These are phyloP conservation scores for Apiospora kogelbergensis DNA, from an alignment of 2,329 filamentous ascomycete genomes.

Conservation along the genomic window DNA sequence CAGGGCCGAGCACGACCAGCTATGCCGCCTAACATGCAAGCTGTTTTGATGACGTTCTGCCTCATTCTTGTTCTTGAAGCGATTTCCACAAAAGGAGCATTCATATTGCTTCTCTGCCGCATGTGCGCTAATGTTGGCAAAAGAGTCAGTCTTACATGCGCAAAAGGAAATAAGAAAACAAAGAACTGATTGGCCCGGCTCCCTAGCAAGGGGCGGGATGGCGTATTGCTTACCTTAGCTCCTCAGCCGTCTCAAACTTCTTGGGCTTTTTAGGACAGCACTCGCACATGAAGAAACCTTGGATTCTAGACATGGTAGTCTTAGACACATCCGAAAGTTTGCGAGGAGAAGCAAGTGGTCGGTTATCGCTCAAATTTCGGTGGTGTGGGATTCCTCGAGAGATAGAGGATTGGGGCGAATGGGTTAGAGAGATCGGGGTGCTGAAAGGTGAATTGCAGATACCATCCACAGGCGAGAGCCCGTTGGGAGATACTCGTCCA, in stretches of 20 bases:
- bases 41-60: slow-evolving; percentile 96
- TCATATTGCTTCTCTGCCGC: slow-evolving; percentile 96
- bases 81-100: slow-evolving; percentile 87
- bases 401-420: slow-evolving; percentile 49
- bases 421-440: slow-evolving; percentile 47
- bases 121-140: slow-evolving; percentile 61
- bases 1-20: slow-evolving; percentile 94
- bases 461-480: slow-evolving; percentile 35
- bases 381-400: slow-evolving; percentile 41
- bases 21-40: slow-evolving; percentile 86
- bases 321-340: slow-evolving; percentile 53
- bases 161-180: background rate
- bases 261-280: slow-evolving; percentile 97
- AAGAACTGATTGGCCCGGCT: background rate
- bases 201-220: background rate
- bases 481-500: slow-evolving; percentile 44
- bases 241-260: slow-evolving; percentile 83
- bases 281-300: slow-evolving; percentile 70
- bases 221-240: slow-evolving; percentile 69
- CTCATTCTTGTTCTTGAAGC: slow-evolving; percentile 99
- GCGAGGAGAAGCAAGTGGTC: slow-evolving; percentile 47
- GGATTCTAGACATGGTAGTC: slow-evolving; percentile 46
- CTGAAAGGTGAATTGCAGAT: slow-evolving; percentile 50
- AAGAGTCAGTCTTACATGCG: slow-evolving; percentile 22
- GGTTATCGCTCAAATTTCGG: slow-evolving; percentile 44